Percentiles rank a stretch among this genome's conserved stretches.
phyloP scores from a whole-genome alignment of 139 green algal species.

The Edaphochlamys debaryana region DNA sequence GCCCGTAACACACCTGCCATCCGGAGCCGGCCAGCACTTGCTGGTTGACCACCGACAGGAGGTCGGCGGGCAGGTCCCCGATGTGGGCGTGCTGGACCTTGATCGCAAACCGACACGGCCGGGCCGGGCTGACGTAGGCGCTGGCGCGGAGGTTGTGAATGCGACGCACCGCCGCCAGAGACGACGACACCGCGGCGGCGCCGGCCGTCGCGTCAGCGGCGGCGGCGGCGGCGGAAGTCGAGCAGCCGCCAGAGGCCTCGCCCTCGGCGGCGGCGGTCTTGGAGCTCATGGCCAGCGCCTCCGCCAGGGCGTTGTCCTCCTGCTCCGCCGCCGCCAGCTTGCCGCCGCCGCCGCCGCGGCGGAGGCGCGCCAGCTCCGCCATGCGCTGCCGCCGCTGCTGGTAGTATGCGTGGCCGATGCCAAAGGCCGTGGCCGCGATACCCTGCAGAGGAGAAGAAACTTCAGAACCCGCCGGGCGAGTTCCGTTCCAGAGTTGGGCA shows the following conservation, averaged over 20 bases:
- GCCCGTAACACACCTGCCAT: conserved; percentile 35
- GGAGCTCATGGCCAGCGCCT: not conserved
- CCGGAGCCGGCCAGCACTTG: not conserved
- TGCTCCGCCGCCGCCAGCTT: no score
- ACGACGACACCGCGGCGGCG: not conserved
- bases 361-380: not conserved
- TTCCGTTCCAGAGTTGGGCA: no score
- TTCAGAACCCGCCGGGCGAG: no score
- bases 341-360: not conserved
- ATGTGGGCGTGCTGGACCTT: conserved; percentile 22
- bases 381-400: conserved; percentile 9
- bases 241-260: no score
- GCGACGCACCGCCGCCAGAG: not conserved
- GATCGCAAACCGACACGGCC: conserved; percentile 11
- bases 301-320: not conserved
- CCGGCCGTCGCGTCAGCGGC: not conserved
- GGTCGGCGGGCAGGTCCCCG: conserved; percentile 14
- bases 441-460: no score
- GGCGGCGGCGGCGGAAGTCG: not conserved
- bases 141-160: not conserved
- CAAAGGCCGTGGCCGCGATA: conserved; percentile 1
- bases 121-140: conserved; percentile 7
- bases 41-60: not conserved
- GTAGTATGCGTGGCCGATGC: conserved; percentile 2
- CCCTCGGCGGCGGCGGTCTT: no score